Evolutionary conservation across 2,329 filamentous ascomycete genomes (phyloP).

Genomic region (Verticillium nubilum): DNA sequence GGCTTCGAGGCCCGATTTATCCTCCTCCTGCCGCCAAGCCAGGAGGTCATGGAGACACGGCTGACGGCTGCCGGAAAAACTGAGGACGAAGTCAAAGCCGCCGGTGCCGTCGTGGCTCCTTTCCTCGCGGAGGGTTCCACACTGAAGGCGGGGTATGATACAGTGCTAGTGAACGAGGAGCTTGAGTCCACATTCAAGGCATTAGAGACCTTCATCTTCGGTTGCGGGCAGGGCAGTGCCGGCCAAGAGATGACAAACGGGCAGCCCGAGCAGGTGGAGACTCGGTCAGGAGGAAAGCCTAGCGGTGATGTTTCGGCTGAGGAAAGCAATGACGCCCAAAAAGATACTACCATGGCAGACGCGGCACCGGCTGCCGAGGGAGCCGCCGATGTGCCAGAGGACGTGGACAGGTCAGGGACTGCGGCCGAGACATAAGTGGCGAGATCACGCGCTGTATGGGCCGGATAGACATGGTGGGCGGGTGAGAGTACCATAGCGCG

Average conservation of each 20-base stretch:
- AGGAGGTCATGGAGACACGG: constrained; percentile 18
- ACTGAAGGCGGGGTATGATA: constrained; percentile 7
- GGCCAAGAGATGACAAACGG: neutral
- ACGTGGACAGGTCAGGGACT: neutral
- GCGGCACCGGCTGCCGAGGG: neutral
- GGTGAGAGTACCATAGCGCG: neutral
- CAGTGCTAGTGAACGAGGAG: constrained; percentile 11
- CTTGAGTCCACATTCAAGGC: constrained; percentile 5
- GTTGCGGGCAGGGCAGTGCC: neutral
- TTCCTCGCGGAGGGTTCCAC: constrained; percentile 17
- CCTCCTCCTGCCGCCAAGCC: constrained; percentile 39
- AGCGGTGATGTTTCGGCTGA: neutral
- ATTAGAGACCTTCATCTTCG: constrained; percentile 9
- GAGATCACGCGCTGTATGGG: neutral
- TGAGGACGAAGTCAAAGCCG: constrained; percentile 15
- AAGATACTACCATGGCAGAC: neutral
- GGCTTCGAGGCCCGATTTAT: constrained; percentile 51
- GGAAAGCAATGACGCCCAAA: neutral
- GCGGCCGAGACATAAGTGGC: neutral
- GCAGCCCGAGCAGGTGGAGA: neutral
- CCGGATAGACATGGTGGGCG: neutral
- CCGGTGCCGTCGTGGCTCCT: constrained; percentile 14
- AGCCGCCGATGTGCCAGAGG: neutral
- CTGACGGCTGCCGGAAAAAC: constrained; percentile 20
- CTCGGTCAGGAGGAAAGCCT: neutral